Evolutionary conservation across 805 yeast genomes (phyloP).

Genomic region (Kluyveromyces wickerhamii): DNA sequence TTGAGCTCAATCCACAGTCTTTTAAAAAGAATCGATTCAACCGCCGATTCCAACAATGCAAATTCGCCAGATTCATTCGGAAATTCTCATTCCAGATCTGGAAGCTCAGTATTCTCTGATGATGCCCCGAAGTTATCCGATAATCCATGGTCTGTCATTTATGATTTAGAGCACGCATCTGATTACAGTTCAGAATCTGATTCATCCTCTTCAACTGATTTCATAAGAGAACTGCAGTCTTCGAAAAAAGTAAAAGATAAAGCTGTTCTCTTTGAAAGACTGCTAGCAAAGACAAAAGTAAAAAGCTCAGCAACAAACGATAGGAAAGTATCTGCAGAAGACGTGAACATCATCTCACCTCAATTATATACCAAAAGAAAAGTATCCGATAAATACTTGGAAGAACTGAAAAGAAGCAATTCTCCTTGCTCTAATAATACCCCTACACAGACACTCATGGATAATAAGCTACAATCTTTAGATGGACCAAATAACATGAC

Average conservation of each 20-base stretch:
- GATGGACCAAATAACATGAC: too few species aligned
- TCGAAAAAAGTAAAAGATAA: slow-evolving; percentile 29
- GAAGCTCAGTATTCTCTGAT: slow-evolving; percentile 22
- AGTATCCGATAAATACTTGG: slow-evolving; percentile 18
- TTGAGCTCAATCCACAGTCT: background rate
- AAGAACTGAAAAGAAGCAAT: slow-evolving; percentile 16
- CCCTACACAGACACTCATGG: too few species aligned
- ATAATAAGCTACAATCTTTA: too few species aligned
- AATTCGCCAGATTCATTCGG: slow-evolving; percentile 13
- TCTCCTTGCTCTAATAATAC: slow-evolving; percentile 7
- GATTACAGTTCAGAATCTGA: slow-evolving; percentile 10
- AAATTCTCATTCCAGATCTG: slow-evolving; percentile 16
- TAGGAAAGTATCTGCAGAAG: too few species aligned
- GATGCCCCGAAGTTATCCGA: slow-evolving; percentile 17
- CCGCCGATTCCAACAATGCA: slow-evolving; percentile 3
- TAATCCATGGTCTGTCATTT: slow-evolving; percentile 16
- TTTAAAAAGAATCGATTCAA: background rate
- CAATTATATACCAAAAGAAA: too few species aligned
- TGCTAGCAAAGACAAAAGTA: slow-evolving; percentile 10
- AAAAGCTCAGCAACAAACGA: slow-evolving; percentile 2
- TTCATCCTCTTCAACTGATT: slow-evolving; percentile 16
- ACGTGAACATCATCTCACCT: too few species aligned
- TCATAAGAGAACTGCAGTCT: slow-evolving; percentile 20
- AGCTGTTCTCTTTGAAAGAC: slow-evolving; percentile 25
- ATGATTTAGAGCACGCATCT: slow-evolving; percentile 13